Base-by-base conservation (phyloP, 345 rosid species). In the Aquilaria malaccensis region DNA sequence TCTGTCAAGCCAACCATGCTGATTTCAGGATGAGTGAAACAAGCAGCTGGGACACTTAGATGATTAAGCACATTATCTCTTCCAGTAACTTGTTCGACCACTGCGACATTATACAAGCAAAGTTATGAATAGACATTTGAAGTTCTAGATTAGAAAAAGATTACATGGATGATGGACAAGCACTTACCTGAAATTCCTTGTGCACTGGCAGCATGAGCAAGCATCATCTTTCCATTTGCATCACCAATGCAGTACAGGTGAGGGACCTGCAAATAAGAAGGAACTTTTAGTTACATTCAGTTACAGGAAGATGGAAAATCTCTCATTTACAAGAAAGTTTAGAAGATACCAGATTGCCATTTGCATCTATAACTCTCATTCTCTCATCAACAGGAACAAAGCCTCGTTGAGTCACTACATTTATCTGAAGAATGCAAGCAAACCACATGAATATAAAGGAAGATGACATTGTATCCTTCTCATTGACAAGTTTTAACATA, bases 1-100 rank as follows among this genome's bases (percentile, higher is more conserved):
- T 95, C 99, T 30, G 99, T 95, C 70, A 95, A 68, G 74, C 99
- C 99, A 73, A 91, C 99, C 97, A 95, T 91, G 56, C 99, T 95
- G 78, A 95, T 91, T 73, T 95, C 97, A 61, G 99, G 99, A 76
- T 95, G 99, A 50, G 99, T 95, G 84, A 95, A 95, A 72, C 99
- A 95, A 70, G 99, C 99, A 54, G 99, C 99, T 22, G 99, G 97
- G 67, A 95, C 83, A 71, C 96, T 88, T 59, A 83, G 78, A 83
- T 91, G 97, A 75, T 88, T 95, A 53, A 91, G 91, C 65, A 95
- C 89, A 30, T 85, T 84, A 83, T 88, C 99, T 74, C 78, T 83
- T 70, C 99, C 96, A 0, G 93, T 80, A 49, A 91, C 88, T 86
- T 85, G 96, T 77, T 95, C 99, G 55, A 95, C 90, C 82, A 91